These are phyloP conservation scores for Rhizopogon sp. DNA, from an alignment of 768 basidiomycete genomes.

Conservation along the genomic window DNA sequence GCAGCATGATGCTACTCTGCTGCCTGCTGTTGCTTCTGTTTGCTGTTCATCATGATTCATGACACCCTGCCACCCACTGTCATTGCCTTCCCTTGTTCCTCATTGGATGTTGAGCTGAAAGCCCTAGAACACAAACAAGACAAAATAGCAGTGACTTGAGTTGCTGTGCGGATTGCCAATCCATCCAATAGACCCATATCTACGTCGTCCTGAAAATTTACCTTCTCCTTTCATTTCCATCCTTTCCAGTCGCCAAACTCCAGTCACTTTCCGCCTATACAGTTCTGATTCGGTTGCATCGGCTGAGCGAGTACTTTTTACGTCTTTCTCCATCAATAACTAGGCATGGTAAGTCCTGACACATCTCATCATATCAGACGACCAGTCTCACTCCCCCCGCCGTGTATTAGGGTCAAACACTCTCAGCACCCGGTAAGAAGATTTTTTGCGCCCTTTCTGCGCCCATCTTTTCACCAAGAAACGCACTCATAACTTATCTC, in stretches of 20 bases:
- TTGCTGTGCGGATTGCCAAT: background rate
- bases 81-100: too few relatives aligned
- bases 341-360: constrained; percentile 21
- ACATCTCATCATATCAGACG: background rate
- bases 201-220: background rate
- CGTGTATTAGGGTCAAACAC: constrained; percentile 70
- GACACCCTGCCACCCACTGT: too few relatives aligned
- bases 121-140: constrained; percentile 24
- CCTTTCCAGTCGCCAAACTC: background rate
- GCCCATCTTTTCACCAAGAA: constrained; percentile 3
- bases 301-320: constrained; percentile 6
- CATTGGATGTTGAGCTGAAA: background rate
- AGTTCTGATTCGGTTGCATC: background rate
- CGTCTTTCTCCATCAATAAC: constrained; percentile 18
- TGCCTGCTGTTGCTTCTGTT: too few relatives aligned
- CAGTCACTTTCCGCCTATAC: background rate
- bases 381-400: constrained; percentile 1
- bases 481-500: constrained; percentile 8
- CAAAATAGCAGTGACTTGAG: constrained; percentile 21
- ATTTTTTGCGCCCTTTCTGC: background rate
- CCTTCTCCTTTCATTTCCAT: background rate
- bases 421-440: constrained; percentile 69
- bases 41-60: too few relatives aligned
- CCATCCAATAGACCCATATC: constrained; percentile 5
- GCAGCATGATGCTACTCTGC: too few relatives aligned